Conservation (phyloP, 139 green algal genomes). For the Nannochloris sp. region DNA sequence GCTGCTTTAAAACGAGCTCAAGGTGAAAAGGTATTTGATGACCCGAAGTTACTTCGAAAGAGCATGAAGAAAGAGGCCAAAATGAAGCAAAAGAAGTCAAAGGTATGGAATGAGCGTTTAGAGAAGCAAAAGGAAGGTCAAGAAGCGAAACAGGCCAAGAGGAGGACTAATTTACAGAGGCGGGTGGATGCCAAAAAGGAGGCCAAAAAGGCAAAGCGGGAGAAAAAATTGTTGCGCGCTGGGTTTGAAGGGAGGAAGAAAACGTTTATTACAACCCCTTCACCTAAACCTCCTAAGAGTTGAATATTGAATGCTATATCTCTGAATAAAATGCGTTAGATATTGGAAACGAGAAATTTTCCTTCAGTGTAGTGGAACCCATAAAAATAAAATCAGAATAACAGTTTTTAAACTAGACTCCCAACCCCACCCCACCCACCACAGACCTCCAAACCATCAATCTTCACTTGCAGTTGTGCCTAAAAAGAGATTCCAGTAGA, state of each 20-base stretch:
- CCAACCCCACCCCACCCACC: no score
- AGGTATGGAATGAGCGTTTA: slow-evolving; percentile 60
- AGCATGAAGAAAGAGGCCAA: slow-evolving; percentile 67
- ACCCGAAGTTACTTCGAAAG: slow-evolving; percentile 72
- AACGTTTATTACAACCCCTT: slow-evolving; percentile 43
- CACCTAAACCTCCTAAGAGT: not conserved
- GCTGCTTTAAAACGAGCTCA: slow-evolving; percentile 51
- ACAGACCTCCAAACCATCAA: no score
- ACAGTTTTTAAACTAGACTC: no score
- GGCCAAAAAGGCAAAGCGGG: slow-evolving; percentile 67
- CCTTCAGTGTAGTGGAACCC: no score
- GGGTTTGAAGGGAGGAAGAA: slow-evolving; percentile 79
- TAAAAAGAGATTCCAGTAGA: no score
- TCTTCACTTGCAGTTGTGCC: no score
- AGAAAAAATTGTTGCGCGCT: slow-evolving; percentile 80
- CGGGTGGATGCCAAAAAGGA: slow-evolving; percentile 52
- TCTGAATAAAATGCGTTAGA: no score
- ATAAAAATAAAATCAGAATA: no score
- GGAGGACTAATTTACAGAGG: slow-evolving; percentile 54
- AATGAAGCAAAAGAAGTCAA: slow-evolving; percentile 52
- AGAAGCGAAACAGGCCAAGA: slow-evolving; percentile 57
- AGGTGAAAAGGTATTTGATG: slow-evolving; percentile 80
- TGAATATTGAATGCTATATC: not conserved
- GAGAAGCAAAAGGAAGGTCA: slow-evolving; percentile 44
- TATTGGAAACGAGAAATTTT: no score